Evolutionary conservation across 352 stramenopile species (phyloP).

Genomic region (Phytophthora cajani): DNA sequence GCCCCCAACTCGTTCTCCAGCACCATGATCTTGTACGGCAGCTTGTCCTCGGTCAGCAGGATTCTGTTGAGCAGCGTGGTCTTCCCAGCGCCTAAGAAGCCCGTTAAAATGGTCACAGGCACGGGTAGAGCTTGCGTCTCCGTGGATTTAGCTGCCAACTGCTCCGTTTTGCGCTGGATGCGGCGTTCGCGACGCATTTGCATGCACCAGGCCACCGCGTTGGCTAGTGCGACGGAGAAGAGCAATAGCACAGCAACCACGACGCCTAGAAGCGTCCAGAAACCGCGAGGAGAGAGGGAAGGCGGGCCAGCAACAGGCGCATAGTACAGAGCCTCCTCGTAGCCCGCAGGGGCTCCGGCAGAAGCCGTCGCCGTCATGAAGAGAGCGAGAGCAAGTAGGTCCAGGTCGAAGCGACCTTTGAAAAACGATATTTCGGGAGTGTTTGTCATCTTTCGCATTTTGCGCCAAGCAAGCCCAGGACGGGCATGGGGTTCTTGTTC

Average conservation of each 20-base stretch:
- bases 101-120: constrained; percentile 95
- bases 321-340: constrained; percentile 8
- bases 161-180: constrained; percentile 65
- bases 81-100: constrained; percentile 95
- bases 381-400: not conserved
- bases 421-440: too few species aligned
- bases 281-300: constrained; percentile 26
- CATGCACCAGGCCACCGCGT: constrained; percentile 68
- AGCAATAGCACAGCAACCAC: constrained; percentile 49
- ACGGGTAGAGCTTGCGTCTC: constrained; percentile 22
- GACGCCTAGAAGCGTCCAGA: constrained; percentile 37
- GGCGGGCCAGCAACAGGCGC: constrained; percentile 2
- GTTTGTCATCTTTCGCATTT: too few species aligned
- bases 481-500: too few species aligned
- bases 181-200: constrained; percentile 69
- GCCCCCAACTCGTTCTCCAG: constrained; percentile 90
- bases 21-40: constrained; percentile 95
- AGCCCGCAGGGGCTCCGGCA: not conserved
- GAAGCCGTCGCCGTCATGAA: constrained; percentile 3
- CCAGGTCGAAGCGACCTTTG: too few species aligned
- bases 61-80: constrained; percentile 98
- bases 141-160: constrained; percentile 36
- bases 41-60: constrained; percentile 72
- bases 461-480: too few species aligned
- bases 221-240: constrained; percentile 61